Base-by-base conservation (phyloP, 305 asterid genomes). In the Caryopteris hybrid region DNA sequence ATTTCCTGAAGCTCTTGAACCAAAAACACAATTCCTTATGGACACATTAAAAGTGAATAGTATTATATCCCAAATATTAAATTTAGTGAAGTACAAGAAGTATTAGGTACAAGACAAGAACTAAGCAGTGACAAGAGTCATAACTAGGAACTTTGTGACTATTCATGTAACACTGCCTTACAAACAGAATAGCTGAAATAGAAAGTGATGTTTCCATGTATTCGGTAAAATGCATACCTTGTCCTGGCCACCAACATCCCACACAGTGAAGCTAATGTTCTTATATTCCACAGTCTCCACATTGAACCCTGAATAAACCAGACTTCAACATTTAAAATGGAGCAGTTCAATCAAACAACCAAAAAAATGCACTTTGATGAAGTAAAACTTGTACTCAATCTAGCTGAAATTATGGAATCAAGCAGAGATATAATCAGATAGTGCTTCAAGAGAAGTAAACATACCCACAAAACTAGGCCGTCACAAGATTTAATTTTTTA, bases 231-330 rank as follows among this genome's bases (percentile, higher is more conserved):
- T 43, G 54, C 70, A 46, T 69, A 81, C 89, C 84, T 84, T 84
- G 75, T 85, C 90, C 69, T 85, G 87, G 36, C 87, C 90, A 1
- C 87, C 90, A 8, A 85, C 90, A 78, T 84, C 90, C 90, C 90
- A 84, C 51, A 84, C 90, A 11, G 90, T 84, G 79, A 84, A 84
- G 80, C 90, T 84, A 64, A 84, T 84, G 73, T 84, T 84, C 74
- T 84, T 84, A 31, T 84, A 84, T 55, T 84, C 90, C 68, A 84
- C 87, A 50, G 90, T 84, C 79, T 84, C 90, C 74, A 84, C 90
- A 78, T 84, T 84, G 74, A 82, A 85, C 58, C 90, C 87, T 82
- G 71, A 61, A 50, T 59, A 74, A 56, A 70, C 43, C 52, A 55
- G 10, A 50, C 10, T 3, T 46, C 42, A 52, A 20, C 20, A 18